phyloP scores from a whole-genome alignment of 148 eudicot genomes.

The Silene latifolia region DNA sequence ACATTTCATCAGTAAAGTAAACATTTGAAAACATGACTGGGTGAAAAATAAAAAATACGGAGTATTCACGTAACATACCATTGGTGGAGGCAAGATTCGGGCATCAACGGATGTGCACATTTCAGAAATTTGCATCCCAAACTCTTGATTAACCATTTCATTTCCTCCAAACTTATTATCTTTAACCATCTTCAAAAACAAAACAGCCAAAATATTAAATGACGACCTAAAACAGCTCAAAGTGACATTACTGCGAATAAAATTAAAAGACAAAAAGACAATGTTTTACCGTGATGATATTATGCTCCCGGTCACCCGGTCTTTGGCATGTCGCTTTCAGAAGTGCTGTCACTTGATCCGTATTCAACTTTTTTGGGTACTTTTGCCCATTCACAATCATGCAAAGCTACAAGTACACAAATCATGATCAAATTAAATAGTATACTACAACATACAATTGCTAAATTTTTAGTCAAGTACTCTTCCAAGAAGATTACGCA shows the following conservation, averaged over 20 bases:
- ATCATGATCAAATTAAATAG: neutral
- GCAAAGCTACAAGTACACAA: conserved; percentile 38
- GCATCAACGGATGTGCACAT: conserved; percentile 52
- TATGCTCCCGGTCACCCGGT: conserved; percentile 47
- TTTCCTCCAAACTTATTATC: conserved; percentile 40
- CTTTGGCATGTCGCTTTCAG: conserved; percentile 80
- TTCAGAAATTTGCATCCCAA: conserved; percentile 53
- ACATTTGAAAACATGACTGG: neutral
- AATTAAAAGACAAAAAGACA: neutral
- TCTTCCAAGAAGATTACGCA: neutral
- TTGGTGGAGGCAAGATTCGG: conserved; percentile 72
- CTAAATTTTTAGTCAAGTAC: neutral
- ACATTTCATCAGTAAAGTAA: neutral
- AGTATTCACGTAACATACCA: conserved; percentile 31
- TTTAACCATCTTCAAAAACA: conserved; percentile 44
- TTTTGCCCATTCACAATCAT: conserved; percentile 56
- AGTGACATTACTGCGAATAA: neutral
- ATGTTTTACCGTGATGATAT: conserved; percentile 41
- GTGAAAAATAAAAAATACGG: neutral
- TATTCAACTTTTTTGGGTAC: conserved; percentile 56
- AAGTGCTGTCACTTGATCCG: conserved; percentile 59
- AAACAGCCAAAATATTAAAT: neutral
- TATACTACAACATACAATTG: neutral
- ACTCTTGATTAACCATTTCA: conserved; percentile 42
- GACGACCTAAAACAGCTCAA: neutral